Base-by-base conservation (phyloP, 2,329 filamentous ascomycete genomes). In the Coniochaeta sp. region DNA sequence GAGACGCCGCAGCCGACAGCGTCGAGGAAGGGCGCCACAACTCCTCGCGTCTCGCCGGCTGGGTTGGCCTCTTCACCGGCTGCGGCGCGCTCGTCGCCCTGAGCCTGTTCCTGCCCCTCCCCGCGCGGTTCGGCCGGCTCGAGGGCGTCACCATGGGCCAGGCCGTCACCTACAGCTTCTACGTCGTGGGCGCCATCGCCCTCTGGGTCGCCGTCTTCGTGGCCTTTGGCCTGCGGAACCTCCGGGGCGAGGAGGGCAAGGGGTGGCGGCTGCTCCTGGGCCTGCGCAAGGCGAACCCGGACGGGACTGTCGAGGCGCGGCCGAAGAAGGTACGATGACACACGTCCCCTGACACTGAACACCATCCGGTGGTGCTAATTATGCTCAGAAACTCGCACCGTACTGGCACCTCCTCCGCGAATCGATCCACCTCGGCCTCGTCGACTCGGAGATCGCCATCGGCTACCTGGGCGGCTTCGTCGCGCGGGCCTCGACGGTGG, bases 391-490 rank as follows among this genome's bases (percentile, higher is more conserved):
- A 60, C 73, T 81, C 30, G 72, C 85, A 0, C 82, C 85, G 0
- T 88, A 85, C 67, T 78, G 80, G 62, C 76, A 82, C 63, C 81
- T 89, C 59, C 76, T 91, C 58, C 75, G 82, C 63, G 77, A 86
- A 63, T 82, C 89, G 38, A 71, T 93, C 66, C 66, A 85, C 7
- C 81, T 96, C 12, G 93, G 89, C 16, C 85, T 91, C 67, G 85
- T 79, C 9, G 90, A 96, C 70, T 81, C 86, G 10, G 84, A 89
- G 66, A 96, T 99, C 63, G 88, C 86, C 19, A 81, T 98, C 0
- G 93, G 90, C 30, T 99, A 98, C 69, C 77, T 98, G 0, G 95
- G 93, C 63, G 95, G 95, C 1, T 97, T 98, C 68, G 93, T 99
- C 2, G 93, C 93, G 10, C 87, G 95, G 60, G 93, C 95, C 8